phyloP scores from a whole-genome alignment of 768 basidiomycete genomes.

The Ephemerocybe angulata region DNA sequence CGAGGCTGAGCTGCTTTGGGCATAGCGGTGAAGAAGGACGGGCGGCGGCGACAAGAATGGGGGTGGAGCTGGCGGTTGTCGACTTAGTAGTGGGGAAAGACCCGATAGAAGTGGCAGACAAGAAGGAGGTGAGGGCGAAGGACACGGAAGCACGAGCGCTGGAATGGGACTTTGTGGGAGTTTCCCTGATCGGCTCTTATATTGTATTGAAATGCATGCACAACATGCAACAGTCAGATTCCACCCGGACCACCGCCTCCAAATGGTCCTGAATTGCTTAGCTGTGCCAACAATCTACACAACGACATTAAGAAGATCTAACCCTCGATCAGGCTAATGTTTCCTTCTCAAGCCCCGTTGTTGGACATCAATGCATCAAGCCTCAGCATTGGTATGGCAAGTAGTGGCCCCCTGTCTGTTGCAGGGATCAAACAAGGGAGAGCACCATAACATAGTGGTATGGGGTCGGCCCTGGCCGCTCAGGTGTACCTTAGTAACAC shows the following conservation, averaged over 20 bases:
- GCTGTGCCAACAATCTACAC: too few relatives aligned
- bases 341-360: too few relatives aligned
- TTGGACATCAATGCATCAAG: too few relatives aligned
- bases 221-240: neutral
- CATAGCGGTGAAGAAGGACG: slow-evolving; percentile 37
- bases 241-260: neutral
- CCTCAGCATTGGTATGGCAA: too few relatives aligned
- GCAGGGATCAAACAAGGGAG: too few relatives aligned
- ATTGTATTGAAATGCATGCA: neutral
- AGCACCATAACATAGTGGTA: too few relatives aligned
- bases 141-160: neutral
- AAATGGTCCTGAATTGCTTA: neutral
- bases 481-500: too few relatives aligned
- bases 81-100: too few relatives aligned
- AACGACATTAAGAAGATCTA: too few relatives aligned
- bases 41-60: neutral
- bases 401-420: too few relatives aligned
- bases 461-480: too few relatives aligned
- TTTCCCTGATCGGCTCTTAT: neutral
- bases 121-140: neutral
- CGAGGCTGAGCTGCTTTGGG: slow-evolving; percentile 58
- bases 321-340: too few relatives aligned
- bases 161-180: neutral
- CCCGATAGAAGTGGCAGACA: neutral
- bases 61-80: neutral